Evolutionary conservation across 2,329 filamentous ascomycete species (phyloP), one percentile per base, ranked within the genome.

Genomic region (Gremmenia infestans): DNA sequence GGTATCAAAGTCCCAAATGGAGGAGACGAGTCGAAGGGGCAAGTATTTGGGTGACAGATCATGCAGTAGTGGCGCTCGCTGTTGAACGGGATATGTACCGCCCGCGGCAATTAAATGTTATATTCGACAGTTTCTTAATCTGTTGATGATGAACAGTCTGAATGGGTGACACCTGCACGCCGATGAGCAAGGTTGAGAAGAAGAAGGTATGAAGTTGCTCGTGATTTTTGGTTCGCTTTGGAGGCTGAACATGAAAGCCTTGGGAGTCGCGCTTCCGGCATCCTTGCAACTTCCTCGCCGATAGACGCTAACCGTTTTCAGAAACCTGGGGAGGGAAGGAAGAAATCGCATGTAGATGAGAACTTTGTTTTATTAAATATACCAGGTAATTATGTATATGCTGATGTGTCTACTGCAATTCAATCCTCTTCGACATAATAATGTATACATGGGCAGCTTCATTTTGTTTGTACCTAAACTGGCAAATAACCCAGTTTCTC

Each of bases 71-170:
- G 63, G 65, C 66, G 66, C 28, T 32, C 28, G 28, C 28, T 64
- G 58, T 52, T 59, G 46, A 59, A 66, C 56, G 57, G 58, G 60
- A 57, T 60, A 59, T 66, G 54, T 68, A 69, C 65, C 67, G 67
- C 67, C 67, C 62, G 67, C 67, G 67, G 66, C 67, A 67, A 67
- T 19, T 65, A 60, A 61, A 61, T 52, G 55, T 53, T 64, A 58
- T 60, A 60, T 52, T 52, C 54, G 56, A 62, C 57, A 59, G 56
- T 55, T 49, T 60, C 52, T 54, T 54, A 50, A 57, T 59, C 37
- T 50, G 58, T 54, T 46, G 50, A 56, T 57, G 57, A 48, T 56
- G 61, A 60, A 54, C 59, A 61, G 61, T 63, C 48, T 59, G 57
- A 60, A 65, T 61, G 61, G 65, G 63, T 60, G 63, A 65, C 61